A percentile compares a stretch with the other conserved stretches of the same genome.
phyloP scores from a whole-genome alignment of 2,329 filamentous ascomycete genomes.

The Ascomycota sp. region DNA sequence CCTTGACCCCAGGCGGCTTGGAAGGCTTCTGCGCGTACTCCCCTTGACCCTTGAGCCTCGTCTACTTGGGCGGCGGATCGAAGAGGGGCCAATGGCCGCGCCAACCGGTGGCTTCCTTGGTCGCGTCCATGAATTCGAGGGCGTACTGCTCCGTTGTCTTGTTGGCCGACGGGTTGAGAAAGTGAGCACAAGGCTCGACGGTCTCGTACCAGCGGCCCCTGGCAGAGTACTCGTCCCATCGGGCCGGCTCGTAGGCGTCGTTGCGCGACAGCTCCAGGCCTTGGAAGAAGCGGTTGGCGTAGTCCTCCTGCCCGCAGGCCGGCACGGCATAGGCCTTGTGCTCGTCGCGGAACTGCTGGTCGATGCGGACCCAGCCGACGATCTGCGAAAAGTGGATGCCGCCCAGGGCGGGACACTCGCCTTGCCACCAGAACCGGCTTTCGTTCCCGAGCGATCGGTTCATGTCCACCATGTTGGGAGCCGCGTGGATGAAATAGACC shows the following conservation, averaged over 20 bases:
- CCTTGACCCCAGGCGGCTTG: too few species aligned
- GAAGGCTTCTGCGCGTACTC: too few species aligned
- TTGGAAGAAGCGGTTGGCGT: not conserved
- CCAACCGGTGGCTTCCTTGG: not conserved
- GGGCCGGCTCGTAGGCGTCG: not conserved
- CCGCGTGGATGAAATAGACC: not conserved
- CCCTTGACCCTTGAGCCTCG: too few species aligned
- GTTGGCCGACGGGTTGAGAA: too few species aligned
- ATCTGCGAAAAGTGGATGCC: not conserved
- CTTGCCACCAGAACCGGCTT: not conserved
- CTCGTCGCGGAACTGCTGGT: not conserved
- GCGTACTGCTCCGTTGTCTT: not conserved
- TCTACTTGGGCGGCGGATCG: too few species aligned
- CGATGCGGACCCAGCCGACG: not conserved
- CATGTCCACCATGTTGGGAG: not conserved
- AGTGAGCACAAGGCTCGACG: not conserved
- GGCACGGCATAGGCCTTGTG: not conserved
- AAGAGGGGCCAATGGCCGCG: not conserved
- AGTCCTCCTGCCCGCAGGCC: not conserved
- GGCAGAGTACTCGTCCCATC: not conserved
- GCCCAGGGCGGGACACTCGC: not conserved
- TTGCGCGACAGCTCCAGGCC: not conserved
- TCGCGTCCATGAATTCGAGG: not conserved
- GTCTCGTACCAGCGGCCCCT: not conserved
- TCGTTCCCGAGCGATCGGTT: not conserved